Evolutionary conservation across 768 basidiomycete species (phyloP).

Genomic region (Kwoniella bestiolae): DNA sequence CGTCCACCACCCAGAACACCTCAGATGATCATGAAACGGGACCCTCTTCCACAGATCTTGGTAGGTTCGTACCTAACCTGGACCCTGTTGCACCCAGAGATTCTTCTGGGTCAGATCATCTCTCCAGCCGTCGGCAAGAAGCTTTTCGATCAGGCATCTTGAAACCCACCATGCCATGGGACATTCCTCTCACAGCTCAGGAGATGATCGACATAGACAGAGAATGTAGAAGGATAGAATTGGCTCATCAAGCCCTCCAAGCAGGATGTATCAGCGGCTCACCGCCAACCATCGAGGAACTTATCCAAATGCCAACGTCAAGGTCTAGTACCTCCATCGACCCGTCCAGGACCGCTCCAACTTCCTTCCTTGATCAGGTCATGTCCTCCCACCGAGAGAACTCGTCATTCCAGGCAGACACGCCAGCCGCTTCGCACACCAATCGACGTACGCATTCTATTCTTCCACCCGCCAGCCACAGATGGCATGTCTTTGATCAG

Average conservation of each 20-base stretch:
- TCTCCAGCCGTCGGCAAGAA: background rate
- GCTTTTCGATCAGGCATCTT: background rate
- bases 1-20: too few relatives aligned
- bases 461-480: too few relatives aligned
- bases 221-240: background rate
- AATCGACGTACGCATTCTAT: too few relatives aligned
- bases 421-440: too few relatives aligned
- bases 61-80: too few relatives aligned
- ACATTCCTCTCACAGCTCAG: background rate
- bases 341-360: background rate
- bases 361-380: background rate
- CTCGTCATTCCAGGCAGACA: too few relatives aligned
- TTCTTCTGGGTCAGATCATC: background rate
- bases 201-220: background rate
- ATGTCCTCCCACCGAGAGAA: background rate
- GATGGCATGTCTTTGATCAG: too few relatives aligned
- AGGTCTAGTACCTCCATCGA: background rate
- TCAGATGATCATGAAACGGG: too few relatives aligned
- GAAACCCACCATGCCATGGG: background rate
- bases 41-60: too few relatives aligned
- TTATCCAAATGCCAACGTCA: background rate
- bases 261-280: background rate
- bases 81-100: too few relatives aligned
- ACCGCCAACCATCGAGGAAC: background rate
- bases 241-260: background rate